phyloP scores from a whole-genome alignment of 2,329 filamentous ascomycete genomes.

The Bipolaris cookei region DNA sequence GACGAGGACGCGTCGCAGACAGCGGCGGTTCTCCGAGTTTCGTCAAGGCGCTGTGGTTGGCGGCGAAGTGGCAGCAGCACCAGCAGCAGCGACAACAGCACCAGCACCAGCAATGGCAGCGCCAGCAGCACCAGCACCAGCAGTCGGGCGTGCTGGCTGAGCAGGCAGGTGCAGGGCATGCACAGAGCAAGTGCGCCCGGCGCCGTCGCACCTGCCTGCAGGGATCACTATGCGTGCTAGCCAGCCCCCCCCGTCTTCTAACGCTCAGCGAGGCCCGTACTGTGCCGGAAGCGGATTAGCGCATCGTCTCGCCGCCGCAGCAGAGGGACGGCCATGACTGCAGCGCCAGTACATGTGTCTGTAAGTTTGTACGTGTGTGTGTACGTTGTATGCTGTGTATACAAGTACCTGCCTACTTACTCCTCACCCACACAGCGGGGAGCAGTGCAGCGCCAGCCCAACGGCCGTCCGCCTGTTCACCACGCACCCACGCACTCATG shows the following conservation, averaged over 20 bases:
- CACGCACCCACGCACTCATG: too few relatives aligned
- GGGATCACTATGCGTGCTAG: conserved; percentile 4
- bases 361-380: too few relatives aligned
- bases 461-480: too few relatives aligned
- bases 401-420: too few relatives aligned
- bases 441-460: too few relatives aligned
- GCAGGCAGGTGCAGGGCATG: not conserved
- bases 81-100: too few relatives aligned
- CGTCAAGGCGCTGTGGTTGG: not conserved
- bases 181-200: conserved; percentile 2
- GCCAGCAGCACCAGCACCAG: not conserved
- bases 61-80: not conserved
- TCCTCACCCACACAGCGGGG: too few relatives aligned
- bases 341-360: too few relatives aligned
- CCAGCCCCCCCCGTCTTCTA: conserved; percentile 3
- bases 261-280: not conserved
- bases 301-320: not conserved
- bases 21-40: not conserved
- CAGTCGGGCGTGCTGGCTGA: not conserved
- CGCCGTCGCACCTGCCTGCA: conserved; percentile 5
- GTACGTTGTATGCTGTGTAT: too few relatives aligned
- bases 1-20: not conserved
- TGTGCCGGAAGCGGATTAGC: too few relatives aligned
- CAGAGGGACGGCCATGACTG: too few relatives aligned
- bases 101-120: not conserved